Base-by-base conservation (phyloP, 148 eudicot species). In the Arbutus unedo region DNA sequence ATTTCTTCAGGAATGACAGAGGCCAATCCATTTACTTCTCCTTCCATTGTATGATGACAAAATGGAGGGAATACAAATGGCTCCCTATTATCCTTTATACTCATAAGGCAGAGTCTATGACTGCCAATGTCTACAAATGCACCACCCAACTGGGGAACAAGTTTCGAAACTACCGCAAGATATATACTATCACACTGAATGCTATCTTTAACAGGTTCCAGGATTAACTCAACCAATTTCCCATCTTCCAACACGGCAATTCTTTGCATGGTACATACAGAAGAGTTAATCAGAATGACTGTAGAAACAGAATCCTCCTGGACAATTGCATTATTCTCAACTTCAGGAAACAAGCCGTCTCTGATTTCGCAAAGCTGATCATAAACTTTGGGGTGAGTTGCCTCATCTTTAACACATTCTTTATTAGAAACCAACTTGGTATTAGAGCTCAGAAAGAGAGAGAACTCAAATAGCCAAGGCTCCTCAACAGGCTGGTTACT, bases 101-200 rank as follows among this genome's bases (percentile, higher is more conserved):
- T 92, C 98, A 96, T 92, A 77, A 96, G 90, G 81, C 92, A 93
- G 74, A 92, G 91, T 86, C 91, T 92, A 67, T 92, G 75, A 81
- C 86, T 86, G 62, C 97, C 98, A 81, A 96, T 94, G 85, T 94
- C 90, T 80, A 96, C 97, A 91, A 96, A 94, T 86, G 99, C 99
- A 84, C 97, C 97, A 70, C 98, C 97, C 97, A 95, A 93, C 83
- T 93, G 95, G 85, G 99, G 99, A 85, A 88, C 97, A 81, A 93
- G 91, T 82, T 91, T 90, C 54, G 92, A 87, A 60, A 96, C 88
- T 47, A 87, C 92, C 82, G 98, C 99, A 68, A 96, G 89, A 84
- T 96, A 96, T 86, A 96, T 92, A 88, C 92, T 96, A 89, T 92
- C 98, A 86, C 97, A 93, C 81, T 88, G 96, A 82, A 96, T 97